Evolutionary conservation across 352 stramenopile species (phyloP), one percentile per base, ranked within the genome.

Genomic region (Pythium diclinum): DNA sequence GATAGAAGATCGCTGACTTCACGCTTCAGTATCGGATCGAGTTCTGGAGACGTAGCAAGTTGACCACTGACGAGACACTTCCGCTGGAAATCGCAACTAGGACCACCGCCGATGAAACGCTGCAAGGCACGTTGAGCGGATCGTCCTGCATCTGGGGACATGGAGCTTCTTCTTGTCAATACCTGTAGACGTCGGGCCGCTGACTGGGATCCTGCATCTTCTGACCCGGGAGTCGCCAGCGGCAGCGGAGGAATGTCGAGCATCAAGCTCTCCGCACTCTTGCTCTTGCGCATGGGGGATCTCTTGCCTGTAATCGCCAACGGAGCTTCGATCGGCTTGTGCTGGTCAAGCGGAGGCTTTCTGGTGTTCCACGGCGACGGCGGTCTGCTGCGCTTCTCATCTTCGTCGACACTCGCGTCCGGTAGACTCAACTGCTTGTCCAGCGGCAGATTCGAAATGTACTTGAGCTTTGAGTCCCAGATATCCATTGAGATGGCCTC

Each of bases 401-500:
- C 67, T 6, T 73, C 68, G 4, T 75, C 68, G 0, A 40, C 47
- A 1, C 56, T 42, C 5, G 67, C 51, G 19, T 86, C 70, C 5
- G 79, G 72, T 0, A 92, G 69, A 59, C 81, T 80, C 25, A 92
- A 54, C 32, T 92, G 83, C 54, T 92, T 69, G 23, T 72, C 75
- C 23, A 92, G 68, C 5, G 83, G 82, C 13, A 92, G 65, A 57
- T 91, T 93, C 13, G 87, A 92, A 17, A 79, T 83, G 57, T 92
- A 93, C 71, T 94, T 93, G 42, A 94, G 73, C 23, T 88, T 86
- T 11, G 81, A 84, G 53, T 90, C 80, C 78, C 82, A 95, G 59
- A 95, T 89, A 60, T 94, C 84, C 74, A 88, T 92, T 14, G 87
- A 87, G 48, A 95, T 95, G 3, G 87, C 87, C 70, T 95, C 87